phyloP scores from a whole-genome alignment of 2,329 filamentous ascomycete genomes.

The Eutypa lata region DNA sequence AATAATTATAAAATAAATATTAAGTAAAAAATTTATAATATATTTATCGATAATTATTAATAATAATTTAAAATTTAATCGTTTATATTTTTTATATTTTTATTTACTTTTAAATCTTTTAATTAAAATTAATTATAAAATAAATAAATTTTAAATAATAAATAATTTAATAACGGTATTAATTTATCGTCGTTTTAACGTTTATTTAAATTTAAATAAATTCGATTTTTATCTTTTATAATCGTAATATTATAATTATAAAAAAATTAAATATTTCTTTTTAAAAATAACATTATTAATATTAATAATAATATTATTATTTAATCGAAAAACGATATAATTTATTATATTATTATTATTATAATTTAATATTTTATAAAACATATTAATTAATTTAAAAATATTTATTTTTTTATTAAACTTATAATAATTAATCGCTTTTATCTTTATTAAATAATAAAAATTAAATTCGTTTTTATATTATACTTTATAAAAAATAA shows the following conservation, averaged over 20 bases:
- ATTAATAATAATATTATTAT: background rate
- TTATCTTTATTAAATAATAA: background rate
- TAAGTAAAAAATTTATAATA: too few species aligned
- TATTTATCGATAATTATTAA: too few species aligned
- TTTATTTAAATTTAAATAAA: too few species aligned
- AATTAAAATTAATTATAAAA: too few species aligned
- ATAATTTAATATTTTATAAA: background rate
- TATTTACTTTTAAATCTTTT: too few species aligned
- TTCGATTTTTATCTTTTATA: background rate
- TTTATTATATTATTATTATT: background rate
- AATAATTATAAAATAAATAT: too few species aligned
- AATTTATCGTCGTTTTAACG: background rate
- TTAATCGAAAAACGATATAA: background rate
- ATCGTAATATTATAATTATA: background rate
- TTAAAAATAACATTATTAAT: background rate
- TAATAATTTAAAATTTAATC: too few species aligned
- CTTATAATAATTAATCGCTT: background rate
- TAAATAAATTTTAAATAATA: too few species aligned
- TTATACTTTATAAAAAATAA: background rate
- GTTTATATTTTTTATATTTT: too few species aligned
- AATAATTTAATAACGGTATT: too few species aligned
- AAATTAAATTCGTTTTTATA: background rate
- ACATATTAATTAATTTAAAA: background rate
- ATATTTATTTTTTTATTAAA: background rate
- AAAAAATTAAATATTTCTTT: background rate